These are phyloP conservation scores for Teunomyces lycoperdinae DNA, from an alignment of 805 yeast genomes.

Conservation along the genomic window DNA sequence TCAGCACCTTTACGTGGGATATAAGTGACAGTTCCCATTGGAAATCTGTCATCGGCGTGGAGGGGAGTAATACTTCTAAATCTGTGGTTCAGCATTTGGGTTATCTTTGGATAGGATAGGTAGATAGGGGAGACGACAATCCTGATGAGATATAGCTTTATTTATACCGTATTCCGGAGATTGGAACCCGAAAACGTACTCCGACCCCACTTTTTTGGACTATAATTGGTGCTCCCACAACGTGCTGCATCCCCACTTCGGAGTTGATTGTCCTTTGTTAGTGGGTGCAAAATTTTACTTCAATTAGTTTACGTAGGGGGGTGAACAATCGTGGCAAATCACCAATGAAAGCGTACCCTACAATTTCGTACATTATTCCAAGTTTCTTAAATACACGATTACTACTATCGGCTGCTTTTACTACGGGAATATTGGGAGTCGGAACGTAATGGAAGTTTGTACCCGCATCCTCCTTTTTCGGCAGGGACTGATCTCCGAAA, in stretches of 20 bases:
- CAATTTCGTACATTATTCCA: background rate
- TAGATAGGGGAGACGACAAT: background rate
- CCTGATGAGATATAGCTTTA: background rate
- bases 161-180: background rate
- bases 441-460: too few species aligned
- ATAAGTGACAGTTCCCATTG: slow-evolving; percentile 15
- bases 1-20: background rate
- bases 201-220: background rate
- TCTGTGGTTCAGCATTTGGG: background rate
- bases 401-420: too few species aligned
- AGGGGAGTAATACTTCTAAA: slow-evolving; percentile 3
- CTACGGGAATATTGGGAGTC: too few species aligned
- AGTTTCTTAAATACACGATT: too few species aligned
- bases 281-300: background rate
- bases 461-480: too few species aligned
- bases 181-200: background rate
- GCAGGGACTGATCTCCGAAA: too few species aligned
- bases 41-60: slow-evolving; percentile 18
- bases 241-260: slow-evolving; percentile 2
- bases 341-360: background rate
- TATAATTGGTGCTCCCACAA: background rate
- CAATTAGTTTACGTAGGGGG: background rate
- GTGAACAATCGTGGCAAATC: too few species aligned
- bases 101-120: background rate
- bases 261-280: background rate